Base-by-base conservation (phyloP, 352 stramenopile genomes). In the Pseudoperonospora humuli region DNA sequence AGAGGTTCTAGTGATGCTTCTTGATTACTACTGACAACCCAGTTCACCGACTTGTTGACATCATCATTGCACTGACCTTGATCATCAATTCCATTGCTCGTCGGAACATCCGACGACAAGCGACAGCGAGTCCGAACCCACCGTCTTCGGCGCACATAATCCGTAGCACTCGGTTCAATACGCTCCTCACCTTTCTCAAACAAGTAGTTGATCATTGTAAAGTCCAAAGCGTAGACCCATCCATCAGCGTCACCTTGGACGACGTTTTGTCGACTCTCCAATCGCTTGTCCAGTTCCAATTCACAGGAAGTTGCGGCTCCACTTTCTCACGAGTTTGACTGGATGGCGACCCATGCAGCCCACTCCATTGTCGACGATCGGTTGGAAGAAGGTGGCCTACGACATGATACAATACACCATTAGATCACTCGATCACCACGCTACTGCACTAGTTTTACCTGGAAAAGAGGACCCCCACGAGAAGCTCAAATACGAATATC, bases 211-310 rank as follows among this genome's bases (percentile, higher is more conserved):
- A 87, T 69, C 67, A 79, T 83, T 15, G 70, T 71, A 45, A 90
- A 90, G 46, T 90, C 75, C 21, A 86, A 83, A 18, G 73, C 78
- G 46, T 87, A 90, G n/a, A n/a, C n/a, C n/a, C n/a, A n/a, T n/a
- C 78, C 78, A 15, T 88, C 67, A 3, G 45, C 42, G 37, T 88
- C 75, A 38, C 75, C 3, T 77, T 75, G 14, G 49, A 60, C 1
- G 71, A 68, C 1, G 26, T 53, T 39, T 62, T 66, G 37, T 90
- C 78, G 3, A 87, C 34, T 1, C 57, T 36, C 78, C 78, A 90
- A 17, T 68, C 57, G 25, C 67, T 82, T 6, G 67, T 74, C 73
- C 75, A 90, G 8, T 48, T 45, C 76, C 76, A 88, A 35, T 69
- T 71, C 15, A 79, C 64, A 7, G 78, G 78, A 2, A 88, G 20